These are phyloP conservation scores for Casuarina cunninghamiana DNA, from an alignment of 306 rosid genomes.

Conservation along the genomic window DNA sequence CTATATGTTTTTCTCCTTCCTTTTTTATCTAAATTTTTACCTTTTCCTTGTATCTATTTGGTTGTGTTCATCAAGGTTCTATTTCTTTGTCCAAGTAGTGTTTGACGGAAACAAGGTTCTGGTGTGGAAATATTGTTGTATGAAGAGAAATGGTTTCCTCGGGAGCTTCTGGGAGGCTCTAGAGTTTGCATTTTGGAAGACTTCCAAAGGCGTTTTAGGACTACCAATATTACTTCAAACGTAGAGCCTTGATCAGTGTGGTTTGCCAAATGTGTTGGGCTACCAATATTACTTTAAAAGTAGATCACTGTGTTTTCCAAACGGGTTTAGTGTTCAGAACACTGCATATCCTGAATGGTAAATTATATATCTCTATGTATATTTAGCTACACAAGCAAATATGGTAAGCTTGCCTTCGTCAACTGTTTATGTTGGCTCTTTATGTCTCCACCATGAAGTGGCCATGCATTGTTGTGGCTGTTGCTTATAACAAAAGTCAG, in stretches of 20 bases:
- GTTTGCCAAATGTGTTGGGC: background rate
- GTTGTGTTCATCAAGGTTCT: background rate
- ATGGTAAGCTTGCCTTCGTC: background rate
- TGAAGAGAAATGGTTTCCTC: background rate
- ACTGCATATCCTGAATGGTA: background rate
- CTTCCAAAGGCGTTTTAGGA: background rate
- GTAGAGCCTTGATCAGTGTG: background rate
- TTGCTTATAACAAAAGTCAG: background rate
- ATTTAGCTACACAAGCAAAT: background rate
- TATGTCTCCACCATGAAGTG: background rate
- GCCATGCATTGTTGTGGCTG: background rate
- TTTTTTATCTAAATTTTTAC: background rate
- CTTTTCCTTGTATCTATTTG: background rate
- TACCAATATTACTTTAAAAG: background rate
- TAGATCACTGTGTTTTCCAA: background rate
- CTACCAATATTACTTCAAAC: background rate
- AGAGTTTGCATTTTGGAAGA: background rate
- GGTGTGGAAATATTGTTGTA: background rate
- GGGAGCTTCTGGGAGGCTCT: background rate
- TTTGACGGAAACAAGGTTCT: background rate
- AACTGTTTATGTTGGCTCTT: background rate
- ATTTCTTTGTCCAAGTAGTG: background rate
- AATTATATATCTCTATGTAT: background rate
- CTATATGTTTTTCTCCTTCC: background rate
- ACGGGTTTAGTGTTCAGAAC: background rate